Conservation (phyloP, 306 rosid species). For the Dalbergia cultrata region DNA sequence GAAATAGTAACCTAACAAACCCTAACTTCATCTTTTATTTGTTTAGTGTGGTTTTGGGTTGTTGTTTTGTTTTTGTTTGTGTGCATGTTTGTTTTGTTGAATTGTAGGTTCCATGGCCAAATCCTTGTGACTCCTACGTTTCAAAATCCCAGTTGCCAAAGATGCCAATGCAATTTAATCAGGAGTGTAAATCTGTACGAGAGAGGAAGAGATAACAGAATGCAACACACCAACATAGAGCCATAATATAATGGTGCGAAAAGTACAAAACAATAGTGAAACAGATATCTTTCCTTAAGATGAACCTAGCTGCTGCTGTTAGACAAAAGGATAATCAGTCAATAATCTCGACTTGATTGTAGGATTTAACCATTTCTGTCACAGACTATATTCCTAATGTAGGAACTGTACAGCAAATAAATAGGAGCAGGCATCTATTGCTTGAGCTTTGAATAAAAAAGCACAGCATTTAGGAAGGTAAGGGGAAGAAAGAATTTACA, state of each 20-base stretch:
- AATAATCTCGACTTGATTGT: slow-evolving; percentile 36
- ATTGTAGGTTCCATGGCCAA: background rate
- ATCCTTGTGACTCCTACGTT: background rate
- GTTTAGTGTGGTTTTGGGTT: no score
- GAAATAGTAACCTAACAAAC: background rate
- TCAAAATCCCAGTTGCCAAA: background rate
- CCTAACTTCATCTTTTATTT: background rate
- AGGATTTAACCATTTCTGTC: slow-evolving; percentile 46
- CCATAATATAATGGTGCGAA: background rate
- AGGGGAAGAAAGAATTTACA: slow-evolving; percentile 77
- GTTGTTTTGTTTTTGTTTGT: no score
- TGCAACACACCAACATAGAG: background rate
- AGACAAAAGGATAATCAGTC: slow-evolving; percentile 23
- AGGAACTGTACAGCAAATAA: slow-evolving; percentile 65
- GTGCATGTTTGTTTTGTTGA: no score
- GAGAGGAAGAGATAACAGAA: background rate
- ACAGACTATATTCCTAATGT: slow-evolving; percentile 53
- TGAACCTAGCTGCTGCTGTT: slow-evolving; percentile 25
- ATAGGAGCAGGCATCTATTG: slow-evolving; percentile 43
- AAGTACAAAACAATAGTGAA: background rate
- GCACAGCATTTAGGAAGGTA: slow-evolving; percentile 44
- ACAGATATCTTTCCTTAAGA: slow-evolving; percentile 27
- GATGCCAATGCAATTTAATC: background rate
- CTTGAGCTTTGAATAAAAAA: slow-evolving; percentile 42
- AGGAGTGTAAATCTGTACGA: background rate